Conservation (phyloP, 768 basidiomycete species). For the Pleurotus giganteus region DNA sequence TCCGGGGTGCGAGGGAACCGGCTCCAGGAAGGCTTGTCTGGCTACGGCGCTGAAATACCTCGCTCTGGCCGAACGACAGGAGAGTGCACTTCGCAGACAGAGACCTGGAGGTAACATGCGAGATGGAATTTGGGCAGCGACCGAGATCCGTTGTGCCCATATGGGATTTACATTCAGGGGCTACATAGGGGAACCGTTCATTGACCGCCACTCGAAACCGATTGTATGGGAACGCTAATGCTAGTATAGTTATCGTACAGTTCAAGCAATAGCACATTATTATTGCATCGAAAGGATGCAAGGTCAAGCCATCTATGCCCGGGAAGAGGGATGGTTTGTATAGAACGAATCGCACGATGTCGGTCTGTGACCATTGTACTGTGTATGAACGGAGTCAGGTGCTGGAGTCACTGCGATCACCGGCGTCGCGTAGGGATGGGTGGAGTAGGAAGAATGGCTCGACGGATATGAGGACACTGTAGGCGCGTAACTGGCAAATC, state of each 20-base stretch:
- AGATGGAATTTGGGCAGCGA: not conserved
- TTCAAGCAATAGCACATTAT: too few relatives aligned
- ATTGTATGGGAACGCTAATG: too few relatives aligned
- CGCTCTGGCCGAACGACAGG: not conserved
- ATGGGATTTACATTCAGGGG: not conserved
- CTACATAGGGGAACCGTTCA: too few relatives aligned
- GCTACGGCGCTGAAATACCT: not conserved
- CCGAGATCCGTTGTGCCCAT: not conserved
- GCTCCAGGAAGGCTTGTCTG: slow-evolving; percentile 48
- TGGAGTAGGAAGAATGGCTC: not conserved
- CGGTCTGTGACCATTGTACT: not conserved
- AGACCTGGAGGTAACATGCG: not conserved
- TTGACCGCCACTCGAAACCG: too few relatives aligned
- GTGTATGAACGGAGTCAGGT: not conserved
- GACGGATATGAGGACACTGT: not conserved
- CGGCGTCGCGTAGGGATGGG: not conserved
- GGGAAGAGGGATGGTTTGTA: not conserved
- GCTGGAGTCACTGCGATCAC: not conserved
- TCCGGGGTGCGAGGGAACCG: slow-evolving; percentile 54
- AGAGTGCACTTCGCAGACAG: not conserved
- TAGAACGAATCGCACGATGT: slow-evolving; percentile 6
- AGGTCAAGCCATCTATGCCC: not conserved
- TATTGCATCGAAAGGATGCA: too few relatives aligned
- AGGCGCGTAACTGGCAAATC: not conserved
- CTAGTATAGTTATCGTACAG: too few relatives aligned